Conservation (phyloP, 2,329 filamentous ascomycete species). For the Ophiostoma triangulosporum region DNA sequence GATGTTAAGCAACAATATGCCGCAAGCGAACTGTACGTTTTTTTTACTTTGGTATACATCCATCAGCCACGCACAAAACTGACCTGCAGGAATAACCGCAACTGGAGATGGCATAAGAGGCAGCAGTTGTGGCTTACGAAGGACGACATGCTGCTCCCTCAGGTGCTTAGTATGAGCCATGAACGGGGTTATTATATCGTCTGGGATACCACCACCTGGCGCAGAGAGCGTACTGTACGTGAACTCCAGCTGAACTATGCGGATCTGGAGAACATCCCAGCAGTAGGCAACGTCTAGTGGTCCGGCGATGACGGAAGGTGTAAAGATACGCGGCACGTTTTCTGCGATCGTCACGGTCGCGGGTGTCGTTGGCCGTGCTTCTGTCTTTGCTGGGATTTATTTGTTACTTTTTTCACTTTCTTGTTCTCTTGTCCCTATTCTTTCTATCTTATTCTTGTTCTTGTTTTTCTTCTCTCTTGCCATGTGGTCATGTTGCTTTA, state of each 20-base stretch:
- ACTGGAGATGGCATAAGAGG: slow-evolving; percentile 59
- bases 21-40: slow-evolving; percentile 45
- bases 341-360: too few relatives aligned
- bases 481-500: not conserved
- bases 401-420: too few relatives aligned
- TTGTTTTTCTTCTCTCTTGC: not conserved
- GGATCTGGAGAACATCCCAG: slow-evolving; percentile 39
- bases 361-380: too few relatives aligned
- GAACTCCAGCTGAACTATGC: slow-evolving; percentile 49
- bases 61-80: not conserved
- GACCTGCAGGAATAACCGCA: slow-evolving; percentile 47
- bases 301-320: too few relatives aligned
- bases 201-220: slow-evolving; percentile 50
- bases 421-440: too few relatives aligned
- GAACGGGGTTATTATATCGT: slow-evolving; percentile 55
- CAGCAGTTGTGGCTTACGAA: slow-evolving; percentile 54
- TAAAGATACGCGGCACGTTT: too few relatives aligned
- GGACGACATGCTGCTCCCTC: slow-evolving; percentile 51
- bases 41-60: not conserved
- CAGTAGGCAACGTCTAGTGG: not conserved
- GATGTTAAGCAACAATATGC: slow-evolving; percentile 51
- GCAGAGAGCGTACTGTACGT: slow-evolving; percentile 38
- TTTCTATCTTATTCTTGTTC: not conserved
- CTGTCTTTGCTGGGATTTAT: too few relatives aligned
- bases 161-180: slow-evolving; percentile 41